Conservation (phyloP, 2,329 filamentous ascomycete species). For the Fusarium sublunatum region DNA sequence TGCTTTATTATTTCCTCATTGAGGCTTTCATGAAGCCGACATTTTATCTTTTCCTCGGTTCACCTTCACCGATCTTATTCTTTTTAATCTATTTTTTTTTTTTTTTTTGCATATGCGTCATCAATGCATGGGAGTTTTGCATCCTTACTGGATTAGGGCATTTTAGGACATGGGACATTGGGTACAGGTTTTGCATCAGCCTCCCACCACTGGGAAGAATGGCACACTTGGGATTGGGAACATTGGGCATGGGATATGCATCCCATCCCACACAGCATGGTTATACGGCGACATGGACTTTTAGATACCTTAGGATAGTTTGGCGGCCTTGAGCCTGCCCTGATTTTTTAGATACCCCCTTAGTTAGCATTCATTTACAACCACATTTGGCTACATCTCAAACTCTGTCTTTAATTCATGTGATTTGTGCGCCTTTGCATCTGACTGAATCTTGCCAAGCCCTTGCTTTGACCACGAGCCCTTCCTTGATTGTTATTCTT, state of each 20-base stretch:
- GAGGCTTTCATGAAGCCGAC: conserved; percentile 26
- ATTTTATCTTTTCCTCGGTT: conserved; percentile 15
- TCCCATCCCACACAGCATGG: conserved; percentile 21
- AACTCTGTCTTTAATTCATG: conserved; percentile 16
- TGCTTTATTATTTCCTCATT: conserved; percentile 15
- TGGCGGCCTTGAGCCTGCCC: conserved; percentile 30
- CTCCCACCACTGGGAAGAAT: conserved; percentile 38
- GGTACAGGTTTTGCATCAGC: conserved; percentile 36
- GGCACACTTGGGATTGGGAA: conserved; percentile 27
- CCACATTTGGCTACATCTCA: conserved; percentile 17
- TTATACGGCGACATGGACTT: conserved; percentile 26
- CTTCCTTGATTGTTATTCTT: neutral
- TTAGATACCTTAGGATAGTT: conserved; percentile 44
- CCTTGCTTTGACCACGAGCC: neutral
- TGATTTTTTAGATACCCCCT: conserved; percentile 41
- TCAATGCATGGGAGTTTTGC: conserved; percentile 32
- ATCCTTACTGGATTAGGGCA: conserved; percentile 8
- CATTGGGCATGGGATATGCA: conserved; percentile 33
- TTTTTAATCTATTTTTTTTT: conserved; percentile 28
- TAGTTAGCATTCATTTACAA: conserved; percentile 31
- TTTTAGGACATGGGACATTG: conserved; percentile 22
- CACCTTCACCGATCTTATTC: conserved; percentile 11
- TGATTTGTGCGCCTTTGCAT: conserved; percentile 21
- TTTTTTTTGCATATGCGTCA: conserved; percentile 23
- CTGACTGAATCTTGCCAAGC: conserved; percentile 5